phyloP scores from a whole-genome alignment of 2,329 filamentous ascomycete genomes.

The Pseudogymnoascus destructans region DNA sequence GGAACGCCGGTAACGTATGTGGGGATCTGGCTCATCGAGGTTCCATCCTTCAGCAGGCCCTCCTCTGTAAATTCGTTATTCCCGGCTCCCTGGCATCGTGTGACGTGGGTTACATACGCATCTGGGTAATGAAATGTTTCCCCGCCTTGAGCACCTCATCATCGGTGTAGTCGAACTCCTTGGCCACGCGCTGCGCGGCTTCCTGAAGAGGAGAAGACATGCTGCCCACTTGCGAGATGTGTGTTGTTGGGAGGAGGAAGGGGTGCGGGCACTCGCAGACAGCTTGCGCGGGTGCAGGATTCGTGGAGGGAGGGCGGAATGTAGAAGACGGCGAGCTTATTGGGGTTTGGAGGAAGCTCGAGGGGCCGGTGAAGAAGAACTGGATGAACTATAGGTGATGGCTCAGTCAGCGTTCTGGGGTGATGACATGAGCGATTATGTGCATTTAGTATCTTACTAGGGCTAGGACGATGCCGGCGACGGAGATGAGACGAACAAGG shows the following conservation, averaged over 20 bases:
- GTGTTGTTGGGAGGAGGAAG: constrained; percentile 35
- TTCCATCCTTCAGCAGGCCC: constrained; percentile 64
- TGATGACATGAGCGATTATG: neutral
- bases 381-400: constrained; percentile 34
- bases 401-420: constrained; percentile 9
- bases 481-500: constrained; percentile 25
- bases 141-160: constrained; percentile 69
- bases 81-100: neutral
- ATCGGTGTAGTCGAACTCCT: constrained; percentile 73
- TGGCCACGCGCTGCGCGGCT: constrained; percentile 68
- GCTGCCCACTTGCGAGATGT: constrained; percentile 40
- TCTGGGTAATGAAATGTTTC: constrained; percentile 72
- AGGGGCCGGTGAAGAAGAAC: constrained; percentile 32
- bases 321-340: constrained; percentile 23
- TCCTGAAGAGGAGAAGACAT: constrained; percentile 50
- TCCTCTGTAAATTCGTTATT: constrained; percentile 42
- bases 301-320: constrained; percentile 33
- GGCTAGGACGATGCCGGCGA: constrained; percentile 23
- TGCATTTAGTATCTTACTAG: constrained; percentile 18
- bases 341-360: constrained; percentile 24
- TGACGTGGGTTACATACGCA: constrained; percentile 43
- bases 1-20: constrained; percentile 93
- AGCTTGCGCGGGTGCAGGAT: constrained; percentile 29
- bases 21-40: constrained; percentile 86
- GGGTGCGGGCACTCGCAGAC: constrained; percentile 42